A percentile compares a stretch with the other conserved stretches of the same genome.
phyloP scores from a whole-genome alignment of 768 basidiomycete genomes.

The Russula sp. region DNA sequence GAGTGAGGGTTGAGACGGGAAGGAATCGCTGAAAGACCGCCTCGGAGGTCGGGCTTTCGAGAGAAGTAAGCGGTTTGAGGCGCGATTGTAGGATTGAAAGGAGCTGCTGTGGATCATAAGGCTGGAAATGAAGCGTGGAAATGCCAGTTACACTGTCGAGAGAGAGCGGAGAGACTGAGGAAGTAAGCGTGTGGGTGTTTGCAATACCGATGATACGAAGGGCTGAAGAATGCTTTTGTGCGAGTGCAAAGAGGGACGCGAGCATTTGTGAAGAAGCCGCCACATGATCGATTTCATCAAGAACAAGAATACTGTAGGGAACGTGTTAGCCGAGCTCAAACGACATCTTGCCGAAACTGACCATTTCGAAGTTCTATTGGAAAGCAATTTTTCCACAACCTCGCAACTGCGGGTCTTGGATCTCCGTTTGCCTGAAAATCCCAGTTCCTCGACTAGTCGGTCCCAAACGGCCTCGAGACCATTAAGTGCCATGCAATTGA shows the following conservation, averaged over 20 bases:
- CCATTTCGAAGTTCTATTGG: conserved; percentile 52
- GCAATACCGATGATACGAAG: conserved; percentile 82
- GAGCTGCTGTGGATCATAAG: conserved; percentile 72
- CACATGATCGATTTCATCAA: conserved; percentile 87
- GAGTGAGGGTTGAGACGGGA: conserved; percentile 57
- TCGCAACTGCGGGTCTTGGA: conserved; percentile 42
- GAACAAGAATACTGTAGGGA: conserved; percentile 59
- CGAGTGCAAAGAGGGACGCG: conserved; percentile 64
- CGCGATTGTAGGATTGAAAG: conserved; percentile 65
- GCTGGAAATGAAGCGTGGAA: conserved; percentile 73
- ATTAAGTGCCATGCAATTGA: conserved; percentile 82
- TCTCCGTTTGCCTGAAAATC: conserved; percentile 39
- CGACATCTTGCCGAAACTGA: conserved; percentile 33
- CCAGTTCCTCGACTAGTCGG: conserved; percentile 57
- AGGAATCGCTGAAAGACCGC: conserved; percentile 51
- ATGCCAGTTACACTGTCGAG: conserved; percentile 39
- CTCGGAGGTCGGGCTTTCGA: conserved; percentile 29
- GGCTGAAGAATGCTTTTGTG: conserved; percentile 48
- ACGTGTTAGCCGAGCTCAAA: conserved; percentile 28
- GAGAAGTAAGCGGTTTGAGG: conserved; percentile 49
- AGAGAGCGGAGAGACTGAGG: conserved; percentile 43
- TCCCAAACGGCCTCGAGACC: conserved; percentile 70
- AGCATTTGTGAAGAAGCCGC: conserved; percentile 58
- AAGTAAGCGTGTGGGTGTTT: conserved; percentile 82
- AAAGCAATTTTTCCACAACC: conserved; percentile 46